These are phyloP conservation scores for Beauveria caledonica DNA, from an alignment of 2,329 filamentous ascomycete species.

Conservation along the genomic window DNA sequence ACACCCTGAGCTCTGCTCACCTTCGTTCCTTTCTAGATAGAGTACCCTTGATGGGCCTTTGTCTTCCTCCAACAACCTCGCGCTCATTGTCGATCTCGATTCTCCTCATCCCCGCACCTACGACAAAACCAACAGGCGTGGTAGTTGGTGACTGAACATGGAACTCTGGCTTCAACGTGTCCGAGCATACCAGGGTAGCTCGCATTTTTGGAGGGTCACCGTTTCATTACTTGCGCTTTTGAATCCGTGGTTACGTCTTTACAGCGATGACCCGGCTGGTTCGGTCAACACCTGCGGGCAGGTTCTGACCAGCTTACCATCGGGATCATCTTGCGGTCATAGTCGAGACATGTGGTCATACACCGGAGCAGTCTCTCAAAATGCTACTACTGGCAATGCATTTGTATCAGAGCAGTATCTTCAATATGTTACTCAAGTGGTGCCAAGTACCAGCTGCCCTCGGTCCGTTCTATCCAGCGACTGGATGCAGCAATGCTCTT, in stretches of 20 bases:
- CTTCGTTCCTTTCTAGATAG: background rate
- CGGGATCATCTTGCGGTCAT: background rate
- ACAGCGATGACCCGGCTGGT: background rate
- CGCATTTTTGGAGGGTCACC: background rate
- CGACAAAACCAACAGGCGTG: background rate
- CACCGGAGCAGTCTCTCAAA: background rate
- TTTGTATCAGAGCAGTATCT: background rate
- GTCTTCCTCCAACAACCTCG: background rate
- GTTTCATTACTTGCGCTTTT: background rate
- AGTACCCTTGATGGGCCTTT: conserved; percentile 6
- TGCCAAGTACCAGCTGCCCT: background rate
- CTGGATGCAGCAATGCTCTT: background rate
- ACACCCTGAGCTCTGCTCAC: conserved; percentile 2
- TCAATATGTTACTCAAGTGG: background rate
- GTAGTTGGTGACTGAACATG: background rate
- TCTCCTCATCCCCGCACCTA: background rate
- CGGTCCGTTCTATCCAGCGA: background rate
- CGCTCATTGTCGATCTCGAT: background rate
- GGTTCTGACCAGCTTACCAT: background rate
- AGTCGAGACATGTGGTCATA: background rate
- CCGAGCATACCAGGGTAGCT: background rate
- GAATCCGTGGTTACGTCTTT: background rate
- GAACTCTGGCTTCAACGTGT: background rate
- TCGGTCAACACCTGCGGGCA: background rate
- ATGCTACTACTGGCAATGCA: background rate